Base-by-base conservation (phyloP, 441 rosid genomes). In the Pelargonium cotyledonis region DNA sequence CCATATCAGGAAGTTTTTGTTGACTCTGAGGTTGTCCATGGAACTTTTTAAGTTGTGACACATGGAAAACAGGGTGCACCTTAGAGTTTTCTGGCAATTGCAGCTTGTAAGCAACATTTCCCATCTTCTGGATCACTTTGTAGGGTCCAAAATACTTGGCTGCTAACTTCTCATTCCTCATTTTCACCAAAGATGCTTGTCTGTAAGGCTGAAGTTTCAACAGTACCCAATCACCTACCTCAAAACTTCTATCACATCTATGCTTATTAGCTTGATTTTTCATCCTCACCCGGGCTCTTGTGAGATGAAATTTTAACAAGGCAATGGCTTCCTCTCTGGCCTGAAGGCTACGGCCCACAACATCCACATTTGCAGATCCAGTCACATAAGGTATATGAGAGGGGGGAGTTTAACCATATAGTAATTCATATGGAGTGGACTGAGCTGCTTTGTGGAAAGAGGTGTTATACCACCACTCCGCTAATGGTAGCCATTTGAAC, bases 71-170 rank as follows among this genome's bases (percentile, higher is more conserved):
- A n/a, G n/a, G n/a, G n/a, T n/a, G n/a, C n/a, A n/a, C n/a, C n/a
- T n/a, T n/a, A n/a, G n/a, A n/a, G n/a, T n/a, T n/a, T n/a, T n/a
- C n/a, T n/a, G n/a, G n/a, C n/a, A n/a, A n/a, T 26, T 26, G 29
- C 29, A 26, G 2, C 2, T 26, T 26, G 29, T 26, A 26, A 2
- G 29, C 29, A 1, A 26, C 29, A 26, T 26, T 26, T 1, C 29
- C 29, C 2, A 26, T 26, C 2, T 26, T 26, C 29, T 26, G 29
- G 2, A 26, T 2, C 7, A 18, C 14, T 11, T 19, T 5, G 5
- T 60, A 60, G 8, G 55, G 40, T 18, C n/a, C 51, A 65, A 43
- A 65, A 38, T 53, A 65, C 38, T 65, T 35, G 64, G 69, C 47
- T 44, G 26, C 76, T 68, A 43, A 9, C n/a, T 18, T 43, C 5